Base-by-base conservation (phyloP, 805 yeast species). In the Wickerhamiella cacticola region DNA sequence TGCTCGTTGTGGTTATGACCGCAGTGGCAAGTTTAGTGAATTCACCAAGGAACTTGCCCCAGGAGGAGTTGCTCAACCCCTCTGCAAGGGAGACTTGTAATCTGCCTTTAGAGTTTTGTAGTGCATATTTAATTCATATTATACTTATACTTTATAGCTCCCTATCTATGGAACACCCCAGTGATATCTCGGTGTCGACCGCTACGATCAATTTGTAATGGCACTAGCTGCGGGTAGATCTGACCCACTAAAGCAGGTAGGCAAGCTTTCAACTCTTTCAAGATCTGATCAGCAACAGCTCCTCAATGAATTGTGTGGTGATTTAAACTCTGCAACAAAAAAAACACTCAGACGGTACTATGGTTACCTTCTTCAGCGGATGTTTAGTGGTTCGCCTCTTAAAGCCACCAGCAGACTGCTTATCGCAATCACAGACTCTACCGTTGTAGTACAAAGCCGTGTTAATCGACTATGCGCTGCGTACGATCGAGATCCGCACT, bases 1-100 rank as follows among this genome's bases (percentile, higher is more conserved):
- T 64, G 78, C 82, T 40, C 78, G 87, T 54, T 78, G 87, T 38
- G 68, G 79, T 33, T 84, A 77, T 59, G 98, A 92, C 65, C 75
- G 95, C 57, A 68, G 73, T 48, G 88, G 92, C 15, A 52, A 63
- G 24, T 61, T 77, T 31, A 83, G 81, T 19, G 45, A 50, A 40
- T 62, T 61, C 58, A 53, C 55, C 49, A 44, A 49, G n/a, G 51
- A 56, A 45, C 54, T 58, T 13, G 48, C 43, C 16, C 34, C 53
- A 21, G 56, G 59, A 24, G 53, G 53, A 1, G 50, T 54, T 9
- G 51, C 59, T 12, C 60, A 56, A 56, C 59, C 57, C 12, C 41
- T 50, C 33, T 39, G 39, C 44, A 46, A 40, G 40, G 39, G 38
- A n/a, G 38, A 25, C 24, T 22, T 22, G n/a, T 41, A 40, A 26